phyloP scores from a whole-genome alignment of 768 basidiomycete genomes.

The Heimioporus sp. region DNA sequence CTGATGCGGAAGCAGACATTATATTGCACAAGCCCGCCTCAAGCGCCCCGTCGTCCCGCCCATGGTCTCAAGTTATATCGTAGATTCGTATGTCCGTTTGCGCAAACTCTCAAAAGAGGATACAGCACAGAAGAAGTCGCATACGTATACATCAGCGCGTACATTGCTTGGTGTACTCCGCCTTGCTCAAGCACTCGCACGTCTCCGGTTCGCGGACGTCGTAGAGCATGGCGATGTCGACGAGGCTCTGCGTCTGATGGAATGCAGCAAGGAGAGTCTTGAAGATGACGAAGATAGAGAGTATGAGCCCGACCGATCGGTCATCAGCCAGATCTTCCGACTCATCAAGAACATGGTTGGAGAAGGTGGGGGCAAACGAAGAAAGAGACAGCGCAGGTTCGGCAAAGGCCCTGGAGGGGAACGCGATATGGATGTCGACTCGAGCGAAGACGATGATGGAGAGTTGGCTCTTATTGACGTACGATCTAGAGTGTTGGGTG shows the following conservation, averaged over 20 bases:
- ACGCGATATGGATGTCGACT: conserved; percentile 68
- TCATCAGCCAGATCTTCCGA: conserved; percentile 81
- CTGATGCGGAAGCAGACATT: conserved; percentile 57
- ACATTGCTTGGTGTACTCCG: conserved; percentile 94
- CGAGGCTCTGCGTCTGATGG: conserved; percentile 96
- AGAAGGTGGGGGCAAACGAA: conserved; percentile 37
- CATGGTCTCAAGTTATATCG: conserved; percentile 87
- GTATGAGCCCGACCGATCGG: conserved; percentile 71
- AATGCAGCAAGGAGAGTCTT: conserved; percentile 90
- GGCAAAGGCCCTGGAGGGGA: conserved; percentile 71
- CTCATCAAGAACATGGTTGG: conserved; percentile 86
- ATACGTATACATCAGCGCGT: conserved; percentile 94
- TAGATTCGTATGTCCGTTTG: conserved; percentile 92
- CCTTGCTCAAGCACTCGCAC: conserved; percentile 91
- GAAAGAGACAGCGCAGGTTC: conserved; percentile 49
- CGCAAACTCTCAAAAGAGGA: conserved; percentile 93
- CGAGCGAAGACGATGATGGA: conserved; percentile 63
- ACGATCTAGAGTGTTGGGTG: conserved; percentile 77
- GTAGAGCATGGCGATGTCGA: conserved; percentile 91
- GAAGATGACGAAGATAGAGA: conserved; percentile 75
- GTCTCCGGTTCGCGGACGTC: conserved; percentile 77
- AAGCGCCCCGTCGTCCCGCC: conserved; percentile 89
- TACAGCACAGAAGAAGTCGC: conserved; percentile 81
- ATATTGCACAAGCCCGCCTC: conserved; percentile 88
- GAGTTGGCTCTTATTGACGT: conserved; percentile 87